phyloP scores from a whole-genome alignment of 345 rosid genomes.

The Angophora floribunda region DNA sequence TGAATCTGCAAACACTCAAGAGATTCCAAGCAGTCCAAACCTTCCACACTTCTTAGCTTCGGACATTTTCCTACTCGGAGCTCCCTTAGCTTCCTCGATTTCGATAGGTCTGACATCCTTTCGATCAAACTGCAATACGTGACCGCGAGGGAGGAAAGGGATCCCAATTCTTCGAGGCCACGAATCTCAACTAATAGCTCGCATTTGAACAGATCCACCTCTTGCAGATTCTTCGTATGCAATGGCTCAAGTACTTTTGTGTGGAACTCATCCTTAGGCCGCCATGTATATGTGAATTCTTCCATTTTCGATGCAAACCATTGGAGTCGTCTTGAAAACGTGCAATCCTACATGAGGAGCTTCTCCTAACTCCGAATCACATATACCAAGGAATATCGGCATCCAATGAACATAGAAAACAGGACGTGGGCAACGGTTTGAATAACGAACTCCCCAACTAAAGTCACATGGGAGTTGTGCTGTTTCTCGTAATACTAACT shows the following conservation, averaged over 20 bases:
- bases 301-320: accelerated
- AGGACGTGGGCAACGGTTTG: too few species aligned
- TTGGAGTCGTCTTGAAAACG: accelerated
- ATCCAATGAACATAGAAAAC: not conserved
- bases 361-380: not conserved
- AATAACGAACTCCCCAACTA: too few species aligned
- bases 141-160: not conserved
- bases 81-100: not conserved
- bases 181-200: not conserved
- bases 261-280: too few species aligned
- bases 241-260: not conserved
- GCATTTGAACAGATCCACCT: not conserved
- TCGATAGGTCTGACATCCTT: not conserved
- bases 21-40: not conserved
- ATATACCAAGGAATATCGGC: not conserved
- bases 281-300: too few species aligned
- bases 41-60: not conserved
- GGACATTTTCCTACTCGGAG: not conserved
- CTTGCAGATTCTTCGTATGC: not conserved
- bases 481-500: not conserved
- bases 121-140: accelerated
- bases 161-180: not conserved
- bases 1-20: accelerated
- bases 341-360: accelerated
- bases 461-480: not conserved